phyloP scores from a whole-genome alignment of 495 filamentous ascomycete genomes.

The Penicillium cataractarum region DNA sequence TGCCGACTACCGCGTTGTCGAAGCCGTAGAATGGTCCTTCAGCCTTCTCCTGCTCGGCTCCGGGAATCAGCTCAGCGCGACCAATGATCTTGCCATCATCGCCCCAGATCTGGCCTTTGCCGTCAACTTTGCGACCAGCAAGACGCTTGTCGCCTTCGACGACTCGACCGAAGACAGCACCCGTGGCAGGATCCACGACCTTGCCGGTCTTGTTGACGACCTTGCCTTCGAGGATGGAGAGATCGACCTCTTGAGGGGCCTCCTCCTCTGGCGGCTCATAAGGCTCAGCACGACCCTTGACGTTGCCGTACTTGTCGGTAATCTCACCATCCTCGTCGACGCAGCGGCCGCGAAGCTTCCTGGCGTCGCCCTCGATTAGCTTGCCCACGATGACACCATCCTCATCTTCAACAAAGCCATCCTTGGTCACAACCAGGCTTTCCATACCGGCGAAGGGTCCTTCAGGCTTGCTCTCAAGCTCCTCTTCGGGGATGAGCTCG shows the following conservation, averaged over 20 bases:
- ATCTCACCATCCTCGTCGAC: conserved; percentile 88
- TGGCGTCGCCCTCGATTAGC: conserved; percentile 75
- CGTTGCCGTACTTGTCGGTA: conserved; percentile 76
- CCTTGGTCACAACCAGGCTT: conserved; percentile 66
- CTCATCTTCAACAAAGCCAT: conserved; percentile 72
- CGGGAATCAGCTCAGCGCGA: conserved; percentile 75
- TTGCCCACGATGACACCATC: conserved; percentile 71
- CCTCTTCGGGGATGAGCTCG: conserved; percentile 71
- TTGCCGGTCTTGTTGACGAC: conserved; percentile 86
- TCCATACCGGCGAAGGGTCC: conserved; percentile 77
- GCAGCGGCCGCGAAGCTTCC: conserved; percentile 70
- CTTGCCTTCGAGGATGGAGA: conserved; percentile 76
- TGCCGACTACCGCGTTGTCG: conserved; percentile 69
- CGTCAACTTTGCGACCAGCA: conserved; percentile 80
- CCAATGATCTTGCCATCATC: conserved; percentile 81
- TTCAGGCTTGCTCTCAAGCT: conserved; percentile 70
- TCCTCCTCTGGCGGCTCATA: conserved; percentile 64
- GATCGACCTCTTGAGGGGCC: conserved; percentile 53
- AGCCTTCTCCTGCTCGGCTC: conserved; percentile 66
- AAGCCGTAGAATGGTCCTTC: conserved; percentile 83
- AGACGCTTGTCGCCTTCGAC: conserved; percentile 74
- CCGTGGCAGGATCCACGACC: conserved; percentile 69
- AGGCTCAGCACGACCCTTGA: conserved; percentile 74
- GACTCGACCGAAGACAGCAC: conserved; percentile 76
- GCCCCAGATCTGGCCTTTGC: conserved; percentile 78